Evolutionary conservation across 1,284 basidiomycete species (phyloP).

Genomic region (Trichosporon sp.): DNA sequence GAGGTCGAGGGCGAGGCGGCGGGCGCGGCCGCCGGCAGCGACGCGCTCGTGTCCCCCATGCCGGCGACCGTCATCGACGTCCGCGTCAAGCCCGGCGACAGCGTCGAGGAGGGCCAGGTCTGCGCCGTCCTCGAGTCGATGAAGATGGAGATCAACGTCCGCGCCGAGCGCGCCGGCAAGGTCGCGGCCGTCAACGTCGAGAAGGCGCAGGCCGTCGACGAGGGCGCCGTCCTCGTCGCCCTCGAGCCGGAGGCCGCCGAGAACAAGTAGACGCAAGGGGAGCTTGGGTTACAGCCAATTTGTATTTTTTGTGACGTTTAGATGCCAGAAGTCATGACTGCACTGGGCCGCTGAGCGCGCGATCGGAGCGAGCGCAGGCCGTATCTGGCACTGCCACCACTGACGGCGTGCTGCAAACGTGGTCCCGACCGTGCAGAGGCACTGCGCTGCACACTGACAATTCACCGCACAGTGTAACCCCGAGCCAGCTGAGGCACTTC

Average conservation of each 20-base stretch:
- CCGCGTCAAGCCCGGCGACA: slow-evolving; percentile 67
- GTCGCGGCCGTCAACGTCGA: slow-evolving; percentile 67
- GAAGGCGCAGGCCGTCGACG: slow-evolving; percentile 82
- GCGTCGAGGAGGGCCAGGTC: slow-evolving; percentile 72
- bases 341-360: no score
- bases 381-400: no score
- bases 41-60: slow-evolving; percentile 62
- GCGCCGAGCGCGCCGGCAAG: slow-evolving; percentile 63
- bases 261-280: not conserved
- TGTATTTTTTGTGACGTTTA: not conserved
- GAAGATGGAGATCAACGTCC: slow-evolving; percentile 89
- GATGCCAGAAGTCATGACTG: not conserved
- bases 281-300: not conserved
- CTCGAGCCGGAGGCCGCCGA: slow-evolving; percentile 25
- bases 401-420: no score
- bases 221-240: slow-evolving; percentile 71
- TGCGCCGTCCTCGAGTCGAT: slow-evolving; percentile 86
- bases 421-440: no score
- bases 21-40: slow-evolving; percentile 12
- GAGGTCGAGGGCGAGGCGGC: slow-evolving; percentile 22
- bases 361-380: not conserved
- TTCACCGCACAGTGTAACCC: no score
- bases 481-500: no score
- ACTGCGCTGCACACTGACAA: no score
- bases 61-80: slow-evolving; percentile 84